Conservation (phyloP, 2,329 filamentous ascomycete genomes). For the Alternaria conjuncta region DNA sequence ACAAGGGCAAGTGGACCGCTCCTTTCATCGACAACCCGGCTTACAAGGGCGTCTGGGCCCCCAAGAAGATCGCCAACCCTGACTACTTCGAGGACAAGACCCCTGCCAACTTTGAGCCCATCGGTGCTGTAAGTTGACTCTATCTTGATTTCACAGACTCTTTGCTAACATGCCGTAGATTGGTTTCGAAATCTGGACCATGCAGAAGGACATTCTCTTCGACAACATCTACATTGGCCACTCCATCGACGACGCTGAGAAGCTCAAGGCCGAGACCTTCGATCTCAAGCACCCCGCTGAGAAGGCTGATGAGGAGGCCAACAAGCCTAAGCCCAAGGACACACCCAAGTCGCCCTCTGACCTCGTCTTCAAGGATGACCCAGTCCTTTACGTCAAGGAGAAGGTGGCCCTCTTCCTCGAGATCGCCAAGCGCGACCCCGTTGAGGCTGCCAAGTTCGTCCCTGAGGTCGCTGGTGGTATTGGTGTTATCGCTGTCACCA, state of each 20-base stretch:
- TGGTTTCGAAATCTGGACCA: slow-evolving; percentile 99
- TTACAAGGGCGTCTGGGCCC: slow-evolving; percentile 96
- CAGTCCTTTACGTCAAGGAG: slow-evolving; percentile 84
- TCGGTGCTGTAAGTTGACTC: slow-evolving; percentile 80
- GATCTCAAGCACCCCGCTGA: slow-evolving; percentile 86
- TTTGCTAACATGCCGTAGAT: slow-evolving; percentile 62
- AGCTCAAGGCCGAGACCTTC: slow-evolving; percentile 88
- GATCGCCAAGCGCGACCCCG: slow-evolving; percentile 80
- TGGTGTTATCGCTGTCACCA: slow-evolving; percentile 70
- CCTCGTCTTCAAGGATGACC: slow-evolving; percentile 90
- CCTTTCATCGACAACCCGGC: slow-evolving; percentile 94
- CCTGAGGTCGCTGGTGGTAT: slow-evolving; percentile 88
- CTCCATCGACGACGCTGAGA: slow-evolving; percentile 89
- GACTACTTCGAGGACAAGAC: slow-evolving; percentile 97
- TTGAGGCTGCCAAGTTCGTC: slow-evolving; percentile 85
- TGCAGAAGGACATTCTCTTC: slow-evolving; percentile 98
- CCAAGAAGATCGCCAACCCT: slow-evolving; percentile 96
- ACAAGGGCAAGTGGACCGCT: slow-evolving; percentile 99
- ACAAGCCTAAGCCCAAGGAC: slow-evolving; percentile 74
- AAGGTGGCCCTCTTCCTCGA: slow-evolving; percentile 91
- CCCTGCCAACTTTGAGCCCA: slow-evolving; percentile 95
- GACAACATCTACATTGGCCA: slow-evolving; percentile 99
- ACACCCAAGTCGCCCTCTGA: slow-evolving; percentile 74
- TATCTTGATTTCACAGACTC: not conserved
- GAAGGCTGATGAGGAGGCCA: slow-evolving; percentile 77